These are phyloP conservation scores for Colletotrichum scovillei DNA, from an alignment of 2,329 filamentous ascomycete species.

Conservation along the genomic window DNA sequence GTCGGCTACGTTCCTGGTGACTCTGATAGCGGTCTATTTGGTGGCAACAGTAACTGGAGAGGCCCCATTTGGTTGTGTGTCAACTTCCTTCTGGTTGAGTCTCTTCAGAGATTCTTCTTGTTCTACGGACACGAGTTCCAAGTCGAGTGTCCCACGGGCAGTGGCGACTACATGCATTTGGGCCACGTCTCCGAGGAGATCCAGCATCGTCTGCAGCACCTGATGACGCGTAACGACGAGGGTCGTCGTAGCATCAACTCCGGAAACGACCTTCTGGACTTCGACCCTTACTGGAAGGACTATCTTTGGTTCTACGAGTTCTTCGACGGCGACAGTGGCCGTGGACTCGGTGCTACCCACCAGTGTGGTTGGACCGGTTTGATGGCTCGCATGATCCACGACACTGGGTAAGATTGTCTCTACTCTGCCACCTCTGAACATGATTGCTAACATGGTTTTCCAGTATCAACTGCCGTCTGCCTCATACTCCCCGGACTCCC, in stretches of 20 bases:
- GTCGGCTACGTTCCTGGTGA: conserved; percentile 95
- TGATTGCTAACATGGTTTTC: neutral
- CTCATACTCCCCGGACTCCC: conserved; percentile 92
- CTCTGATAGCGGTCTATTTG: conserved; percentile 93
- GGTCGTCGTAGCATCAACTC: conserved; percentile 90
- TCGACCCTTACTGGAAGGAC: conserved; percentile 92
- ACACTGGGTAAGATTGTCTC: conserved; percentile 80
- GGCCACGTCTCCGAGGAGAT: conserved; percentile 95
- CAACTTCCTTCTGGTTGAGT: conserved; percentile 94
- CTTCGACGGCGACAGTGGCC: conserved; percentile 92
- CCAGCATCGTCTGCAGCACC: conserved; percentile 92
- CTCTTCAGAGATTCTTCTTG: conserved; percentile 93
- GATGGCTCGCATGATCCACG: conserved; percentile 96
- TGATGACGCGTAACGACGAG: conserved; percentile 86
- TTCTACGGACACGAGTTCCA: conserved; percentile 92
- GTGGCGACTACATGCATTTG: conserved; percentile 94
- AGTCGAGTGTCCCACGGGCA: conserved; percentile 93
- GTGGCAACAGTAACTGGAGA: conserved; percentile 98
- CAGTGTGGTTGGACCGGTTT: conserved; percentile 97
- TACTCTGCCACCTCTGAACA: neutral
- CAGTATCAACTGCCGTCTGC: conserved; percentile 88
- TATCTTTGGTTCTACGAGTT: conserved; percentile 97
- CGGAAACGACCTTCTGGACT: conserved; percentile 87
- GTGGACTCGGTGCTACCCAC: conserved; percentile 90
- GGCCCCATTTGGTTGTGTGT: conserved; percentile 96